Conservation (phyloP, 2,329 filamentous ascomycete genomes). For the Periconia sp. region DNA sequence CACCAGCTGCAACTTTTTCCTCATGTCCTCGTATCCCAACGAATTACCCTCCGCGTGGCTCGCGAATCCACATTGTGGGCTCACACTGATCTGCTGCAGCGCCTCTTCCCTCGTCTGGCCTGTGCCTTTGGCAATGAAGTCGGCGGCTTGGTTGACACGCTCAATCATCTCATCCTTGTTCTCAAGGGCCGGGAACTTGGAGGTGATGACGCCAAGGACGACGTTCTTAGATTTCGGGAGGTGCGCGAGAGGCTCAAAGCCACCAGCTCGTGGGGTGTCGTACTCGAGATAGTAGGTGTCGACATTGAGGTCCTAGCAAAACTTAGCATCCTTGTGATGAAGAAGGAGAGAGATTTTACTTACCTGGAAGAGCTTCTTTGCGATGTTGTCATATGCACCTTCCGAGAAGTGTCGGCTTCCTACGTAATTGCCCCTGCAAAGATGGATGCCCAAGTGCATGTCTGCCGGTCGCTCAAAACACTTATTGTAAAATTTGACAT, state of each 20-base stretch:
- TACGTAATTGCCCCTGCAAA: constrained; percentile 65
- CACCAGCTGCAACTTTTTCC: constrained; percentile 73
- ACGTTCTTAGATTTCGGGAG: constrained; percentile 56
- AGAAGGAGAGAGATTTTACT: background rate
- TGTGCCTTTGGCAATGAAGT: constrained; percentile 72
- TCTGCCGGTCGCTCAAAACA: constrained; percentile 68
- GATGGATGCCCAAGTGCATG: constrained; percentile 77
- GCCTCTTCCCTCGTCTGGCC: constrained; percentile 70
- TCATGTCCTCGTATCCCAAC: constrained; percentile 72
- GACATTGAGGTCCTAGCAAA: constrained; percentile 42
- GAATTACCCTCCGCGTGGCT: constrained; percentile 77
- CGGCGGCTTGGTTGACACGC: constrained; percentile 59
- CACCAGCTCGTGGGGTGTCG: constrained; percentile 56
- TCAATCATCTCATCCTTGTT: constrained; percentile 55
- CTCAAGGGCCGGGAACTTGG: constrained; percentile 54
- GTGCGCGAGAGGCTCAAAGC: constrained; percentile 54
- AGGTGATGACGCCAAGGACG: constrained; percentile 54
- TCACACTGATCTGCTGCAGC: constrained; percentile 64
- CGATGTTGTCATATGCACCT: constrained; percentile 55
- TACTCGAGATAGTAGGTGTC: constrained; percentile 52
- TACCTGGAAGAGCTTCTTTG: constrained; percentile 50
- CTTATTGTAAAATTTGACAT: constrained; percentile 79
- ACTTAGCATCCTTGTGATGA: constrained; percentile 4
- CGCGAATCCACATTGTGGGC: constrained; percentile 55
- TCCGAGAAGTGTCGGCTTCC: constrained; percentile 55